Evolutionary conservation across 2,329 filamentous ascomycete species (phyloP).

Genomic region (Coniochaeta ligniaria): DNA sequence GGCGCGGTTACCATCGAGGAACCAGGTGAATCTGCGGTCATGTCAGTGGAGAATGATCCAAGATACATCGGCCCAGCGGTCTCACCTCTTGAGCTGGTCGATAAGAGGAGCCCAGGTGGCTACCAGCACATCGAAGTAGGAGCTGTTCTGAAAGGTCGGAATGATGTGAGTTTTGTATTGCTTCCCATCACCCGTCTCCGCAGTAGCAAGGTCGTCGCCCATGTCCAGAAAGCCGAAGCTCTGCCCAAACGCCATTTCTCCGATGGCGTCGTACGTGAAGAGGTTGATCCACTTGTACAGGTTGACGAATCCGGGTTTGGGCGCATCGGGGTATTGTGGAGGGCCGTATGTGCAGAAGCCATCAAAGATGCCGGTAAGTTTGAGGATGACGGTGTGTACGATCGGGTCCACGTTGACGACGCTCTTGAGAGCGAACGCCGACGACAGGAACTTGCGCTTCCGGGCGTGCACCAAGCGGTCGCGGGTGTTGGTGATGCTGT

Average conservation of each 20-base stretch:
- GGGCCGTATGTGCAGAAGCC: slow-evolving; percentile 37
- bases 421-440: slow-evolving; percentile 79
- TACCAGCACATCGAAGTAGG: background rate
- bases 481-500: slow-evolving; percentile 82
- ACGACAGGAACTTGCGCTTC: slow-evolving; percentile 82
- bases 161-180: too few species aligned
- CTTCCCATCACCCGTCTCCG: too few species aligned
- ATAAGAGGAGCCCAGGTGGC: slow-evolving; percentile 57
- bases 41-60: too few species aligned
- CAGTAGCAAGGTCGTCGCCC: slow-evolving; percentile 46
- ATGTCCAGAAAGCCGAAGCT: slow-evolving; percentile 29
- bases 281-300: slow-evolving; percentile 69
- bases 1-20: too few species aligned
- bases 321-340: too few species aligned
- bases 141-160: slow-evolving; percentile 30
- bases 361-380: slow-evolving; percentile 69
- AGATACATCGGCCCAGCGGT: too few species aligned
- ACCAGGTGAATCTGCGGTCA: too few species aligned
- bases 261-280: slow-evolving; percentile 32
- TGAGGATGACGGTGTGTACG: slow-evolving; percentile 70
- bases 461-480: slow-evolving; percentile 74
- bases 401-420: slow-evolving; percentile 83
- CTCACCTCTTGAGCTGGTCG: slow-evolving; percentile 45
- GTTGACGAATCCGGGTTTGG: slow-evolving; percentile 64
- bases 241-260: slow-evolving; percentile 38